These are phyloP conservation scores for Salix caprea DNA, from an alignment of 345 rosid species.

Conservation along the genomic window DNA sequence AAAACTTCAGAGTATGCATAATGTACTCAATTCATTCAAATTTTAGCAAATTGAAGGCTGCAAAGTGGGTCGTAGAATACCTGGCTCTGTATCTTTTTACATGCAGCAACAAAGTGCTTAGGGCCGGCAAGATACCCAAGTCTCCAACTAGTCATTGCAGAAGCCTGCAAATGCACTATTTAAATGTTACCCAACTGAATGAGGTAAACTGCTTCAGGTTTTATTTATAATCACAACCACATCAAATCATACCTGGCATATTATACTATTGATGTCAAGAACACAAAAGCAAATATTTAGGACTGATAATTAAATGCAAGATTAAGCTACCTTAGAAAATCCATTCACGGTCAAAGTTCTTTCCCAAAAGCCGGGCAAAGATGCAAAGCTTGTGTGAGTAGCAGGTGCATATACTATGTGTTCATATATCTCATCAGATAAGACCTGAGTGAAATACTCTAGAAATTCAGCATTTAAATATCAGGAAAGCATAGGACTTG, in stretches of 20 bases:
- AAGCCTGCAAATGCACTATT: conserved; percentile 54
- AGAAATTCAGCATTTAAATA: conserved; percentile 18
- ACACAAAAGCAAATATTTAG: neutral
- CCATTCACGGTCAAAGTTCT: conserved; percentile 94
- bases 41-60: neutral
- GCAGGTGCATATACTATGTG: conserved; percentile 92
- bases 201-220: neutral
- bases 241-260: neutral
- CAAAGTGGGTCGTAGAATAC: conserved; percentile 33
- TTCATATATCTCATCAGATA: conserved; percentile 95
- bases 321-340: conserved; percentile 74
- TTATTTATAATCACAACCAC: neutral
- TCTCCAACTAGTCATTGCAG: conserved; percentile 99
- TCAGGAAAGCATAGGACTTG: neutral
- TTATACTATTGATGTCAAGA: neutral
- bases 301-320: neutral
- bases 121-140: conserved; percentile 94
- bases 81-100: conserved; percentile 95
- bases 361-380: conserved; percentile 87
- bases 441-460: conserved; percentile 39
- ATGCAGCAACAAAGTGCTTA: conserved; percentile 82
- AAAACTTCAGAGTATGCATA: neutral
- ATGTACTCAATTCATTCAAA: neutral
- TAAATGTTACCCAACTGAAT: conserved; percentile 9
- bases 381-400: conserved; percentile 86